Base-by-base conservation (phyloP, 2,329 filamentous ascomycete genomes). In the Pseudocercospora eumusae region DNA sequence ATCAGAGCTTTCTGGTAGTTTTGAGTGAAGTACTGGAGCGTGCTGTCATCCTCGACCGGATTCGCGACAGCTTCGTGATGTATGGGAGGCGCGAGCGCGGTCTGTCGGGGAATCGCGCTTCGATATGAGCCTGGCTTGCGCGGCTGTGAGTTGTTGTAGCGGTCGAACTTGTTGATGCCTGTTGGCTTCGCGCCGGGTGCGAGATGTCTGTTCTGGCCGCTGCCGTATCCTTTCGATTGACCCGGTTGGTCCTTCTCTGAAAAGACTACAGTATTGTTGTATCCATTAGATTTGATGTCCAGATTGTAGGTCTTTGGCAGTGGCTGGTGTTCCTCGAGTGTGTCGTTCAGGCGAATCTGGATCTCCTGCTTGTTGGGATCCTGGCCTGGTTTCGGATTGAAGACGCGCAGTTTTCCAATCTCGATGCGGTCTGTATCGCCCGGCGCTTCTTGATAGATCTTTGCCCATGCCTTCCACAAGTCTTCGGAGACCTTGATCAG, bases 271-370 rank as follows among this genome's bases (percentile, higher is more conserved):
- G 92, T 95, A 76, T 96, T 97, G 71, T 86, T 86, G 33, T 93
- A 86, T n/a, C 84, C 78, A 45, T 80, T 75, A 44, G 86, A 84
- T 23, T 84, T 87, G 52, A 92, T 82, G 52, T 92, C 87, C 61
- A 98, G 80, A 68, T 91, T 85, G 77, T 97, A 99, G 72, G 96
- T 92, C 72, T 91, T 91, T 10, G 93, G 92, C n/a, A 97, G 82
- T 4, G 83, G 79, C 68, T 88, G 84, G 74, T 96, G 92, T 65
- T 86, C 82, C 7, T 84, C 80, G 56, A 88, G 81, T 56, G 86
- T 82, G 21, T 82, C 82, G 70, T 83, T 81, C 47, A 96, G 82
- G 65, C 92, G 84, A 78, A 88, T 74, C 68, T 83, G 83, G 73
- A 96, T 89, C 74, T 88, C 70, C 53, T 69, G 71, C 21, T 57